Conservation (phyloP, 768 basidiomycete species). For the Coprinellus micaceus region DNA sequence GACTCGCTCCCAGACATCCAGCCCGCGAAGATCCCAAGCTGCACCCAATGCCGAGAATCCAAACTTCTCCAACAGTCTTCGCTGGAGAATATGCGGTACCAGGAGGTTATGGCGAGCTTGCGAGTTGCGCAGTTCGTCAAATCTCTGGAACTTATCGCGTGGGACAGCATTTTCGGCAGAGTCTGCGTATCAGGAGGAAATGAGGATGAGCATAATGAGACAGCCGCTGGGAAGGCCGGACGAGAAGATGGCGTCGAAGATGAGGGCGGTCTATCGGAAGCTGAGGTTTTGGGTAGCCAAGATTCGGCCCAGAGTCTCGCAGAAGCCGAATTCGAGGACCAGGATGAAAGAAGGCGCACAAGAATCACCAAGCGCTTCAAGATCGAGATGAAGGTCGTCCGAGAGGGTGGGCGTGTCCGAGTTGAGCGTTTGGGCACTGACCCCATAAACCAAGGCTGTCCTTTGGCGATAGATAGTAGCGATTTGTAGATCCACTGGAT, state of each 20-base stretch:
- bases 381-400: neutral
- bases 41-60: neutral
- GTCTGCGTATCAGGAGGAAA: conserved; percentile 8
- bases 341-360: too few species aligned
- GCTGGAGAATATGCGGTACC: conserved; percentile 17
- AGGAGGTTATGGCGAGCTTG: conserved; percentile 47
- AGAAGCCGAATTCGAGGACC: too few species aligned
- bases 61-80: neutral
- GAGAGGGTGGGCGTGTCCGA: neutral
- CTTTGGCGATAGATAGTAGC: too few species aligned
- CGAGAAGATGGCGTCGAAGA: too few species aligned
- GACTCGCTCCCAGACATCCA: conserved; percentile 13
- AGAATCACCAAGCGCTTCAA: neutral
- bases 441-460: too few species aligned
- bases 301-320: too few species aligned
- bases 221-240: too few species aligned
- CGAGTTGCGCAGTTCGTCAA: conserved; percentile 42
- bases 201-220: conserved; percentile 15
- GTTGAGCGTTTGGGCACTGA: too few species aligned
- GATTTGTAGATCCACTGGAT: too few species aligned
- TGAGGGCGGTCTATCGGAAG: too few species aligned
- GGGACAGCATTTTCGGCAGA: conserved; percentile 47
- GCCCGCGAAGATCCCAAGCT: neutral
- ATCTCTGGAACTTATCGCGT: conserved; percentile 41
- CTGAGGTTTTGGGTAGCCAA: too few species aligned